phyloP scores from a whole-genome alignment of 2,329 filamentous ascomycete genomes.

The Venturiaceae sp. region DNA sequence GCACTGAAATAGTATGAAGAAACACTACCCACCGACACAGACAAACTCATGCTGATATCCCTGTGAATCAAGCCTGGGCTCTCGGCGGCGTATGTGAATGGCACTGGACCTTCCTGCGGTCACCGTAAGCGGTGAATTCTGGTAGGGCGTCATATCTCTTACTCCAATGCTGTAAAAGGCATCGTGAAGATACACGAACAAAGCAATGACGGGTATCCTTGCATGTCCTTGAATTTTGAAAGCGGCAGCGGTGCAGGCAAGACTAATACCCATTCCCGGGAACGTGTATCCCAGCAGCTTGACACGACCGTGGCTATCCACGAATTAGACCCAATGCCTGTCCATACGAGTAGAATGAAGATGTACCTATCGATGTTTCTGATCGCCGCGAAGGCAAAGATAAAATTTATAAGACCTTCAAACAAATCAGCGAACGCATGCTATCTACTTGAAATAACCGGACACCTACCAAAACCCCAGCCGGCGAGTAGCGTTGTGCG shows the following conservation, averaged over 20 bases:
- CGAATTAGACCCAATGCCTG: background rate
- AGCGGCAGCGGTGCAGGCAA: background rate
- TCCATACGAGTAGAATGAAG: background rate
- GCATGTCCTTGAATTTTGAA: background rate
- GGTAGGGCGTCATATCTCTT: background rate
- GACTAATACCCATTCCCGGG: background rate
- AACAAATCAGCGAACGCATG: background rate
- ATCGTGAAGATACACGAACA: background rate
- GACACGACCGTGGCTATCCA: no score
- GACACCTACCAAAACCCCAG: background rate
- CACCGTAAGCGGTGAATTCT: background rate
- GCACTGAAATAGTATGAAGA: background rate
- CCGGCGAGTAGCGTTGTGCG: background rate
- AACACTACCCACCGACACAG: background rate
- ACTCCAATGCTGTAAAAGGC: background rate
- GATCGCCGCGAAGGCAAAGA: background rate
- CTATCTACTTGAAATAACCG: no score
- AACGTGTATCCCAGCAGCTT: background rate
- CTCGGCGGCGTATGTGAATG: background rate
- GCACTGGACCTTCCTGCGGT: background rate
- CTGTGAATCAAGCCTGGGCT: background rate
- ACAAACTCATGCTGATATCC: background rate
- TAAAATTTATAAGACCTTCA: background rate
- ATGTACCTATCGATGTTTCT: background rate
- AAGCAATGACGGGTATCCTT: background rate